Conservation (phyloP, 192 early-diverging fungal species). For the Coemansia sp. region DNA sequence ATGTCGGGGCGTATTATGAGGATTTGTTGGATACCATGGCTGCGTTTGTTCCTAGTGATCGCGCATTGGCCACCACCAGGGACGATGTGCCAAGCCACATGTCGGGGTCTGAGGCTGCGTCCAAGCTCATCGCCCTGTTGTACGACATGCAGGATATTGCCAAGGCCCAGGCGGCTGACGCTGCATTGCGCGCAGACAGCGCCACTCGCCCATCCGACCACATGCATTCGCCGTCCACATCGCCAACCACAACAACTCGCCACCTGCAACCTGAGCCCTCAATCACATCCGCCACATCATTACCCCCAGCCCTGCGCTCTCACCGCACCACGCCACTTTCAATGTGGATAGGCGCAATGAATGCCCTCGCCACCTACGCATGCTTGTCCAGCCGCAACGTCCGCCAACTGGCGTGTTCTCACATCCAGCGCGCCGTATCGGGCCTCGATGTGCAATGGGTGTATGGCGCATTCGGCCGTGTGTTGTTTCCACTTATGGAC, state of each 20-base stretch:
- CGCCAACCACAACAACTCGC: neutral
- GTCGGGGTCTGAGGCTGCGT: slow-evolving; percentile 22
- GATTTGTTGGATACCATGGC: slow-evolving; percentile 38
- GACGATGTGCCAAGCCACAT: slow-evolving; percentile 14
- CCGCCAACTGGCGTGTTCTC: slow-evolving; percentile 76
- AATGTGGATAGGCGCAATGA: slow-evolving; percentile 48
- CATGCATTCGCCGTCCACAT: slow-evolving; percentile 5
- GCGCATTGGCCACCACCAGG: slow-evolving; percentile 16
- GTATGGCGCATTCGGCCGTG: slow-evolving; percentile 74
- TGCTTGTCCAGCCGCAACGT: slow-evolving; percentile 65
- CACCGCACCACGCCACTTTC: slow-evolving; percentile 36
- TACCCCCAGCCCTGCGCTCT: slow-evolving; percentile 35
- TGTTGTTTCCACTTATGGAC: slow-evolving; percentile 87
- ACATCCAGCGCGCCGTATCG: slow-evolving; percentile 77
- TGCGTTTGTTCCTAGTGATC: slow-evolving; percentile 41
- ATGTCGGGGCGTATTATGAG: slow-evolving; percentile 27
- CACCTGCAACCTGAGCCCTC: slow-evolving; percentile 31
- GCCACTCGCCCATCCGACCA: neutral
- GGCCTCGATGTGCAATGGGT: slow-evolving; percentile 58
- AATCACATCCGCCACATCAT: slow-evolving; percentile 31
- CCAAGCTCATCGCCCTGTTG: slow-evolving; percentile 35
- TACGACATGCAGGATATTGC: slow-evolving; percentile 44
- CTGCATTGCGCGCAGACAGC: neutral
- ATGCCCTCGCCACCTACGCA: slow-evolving; percentile 22
- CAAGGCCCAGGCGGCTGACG: slow-evolving; percentile 1